These are phyloP conservation scores for Penicilliopsis zonata DNA, from an alignment of 495 filamentous ascomycete genomes.

Conservation along the genomic window DNA sequence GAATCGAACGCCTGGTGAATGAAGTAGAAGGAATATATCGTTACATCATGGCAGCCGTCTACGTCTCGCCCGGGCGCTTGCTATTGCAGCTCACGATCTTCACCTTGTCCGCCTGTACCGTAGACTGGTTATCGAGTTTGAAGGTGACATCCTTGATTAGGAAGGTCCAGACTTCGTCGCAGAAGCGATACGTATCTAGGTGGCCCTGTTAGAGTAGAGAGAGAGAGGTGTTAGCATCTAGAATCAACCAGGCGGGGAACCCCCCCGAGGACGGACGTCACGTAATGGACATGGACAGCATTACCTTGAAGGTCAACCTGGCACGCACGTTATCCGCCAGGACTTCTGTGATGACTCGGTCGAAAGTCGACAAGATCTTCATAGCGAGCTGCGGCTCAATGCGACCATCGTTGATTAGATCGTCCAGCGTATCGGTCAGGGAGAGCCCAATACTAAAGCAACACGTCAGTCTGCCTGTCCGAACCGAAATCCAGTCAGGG, in stretches of 20 bases:
- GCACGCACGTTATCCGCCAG: conserved; percentile 84
- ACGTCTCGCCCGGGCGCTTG: conserved; percentile 65
- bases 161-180: conserved; percentile 99
- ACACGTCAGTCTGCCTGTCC: neutral
- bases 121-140: conserved; percentile 76
- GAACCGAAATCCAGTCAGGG: neutral
- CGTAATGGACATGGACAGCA: conserved; percentile 5
- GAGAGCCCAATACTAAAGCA: conserved; percentile 68
- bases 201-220: conserved; percentile 60
- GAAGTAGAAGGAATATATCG: neutral
- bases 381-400: conserved; percentile 98
- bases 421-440: conserved; percentile 92
- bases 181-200: conserved; percentile 98
- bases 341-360: conserved; percentile 77
- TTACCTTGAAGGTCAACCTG: conserved; percentile 89
- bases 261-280: no score
- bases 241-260: no score
- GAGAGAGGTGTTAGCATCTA: no score
- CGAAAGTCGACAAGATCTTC: conserved; percentile 92
- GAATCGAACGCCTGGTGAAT: conserved; percentile 1
- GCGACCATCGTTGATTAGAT: conserved; percentile 79
- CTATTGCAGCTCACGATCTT: conserved; percentile 97
- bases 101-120: conserved; percentile 63
- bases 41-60: conserved; percentile 6
- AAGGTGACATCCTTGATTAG: conserved; percentile 96